Conservation (phyloP, 1,284 basidiomycete species). For the Sphagnurus paluster region DNA sequence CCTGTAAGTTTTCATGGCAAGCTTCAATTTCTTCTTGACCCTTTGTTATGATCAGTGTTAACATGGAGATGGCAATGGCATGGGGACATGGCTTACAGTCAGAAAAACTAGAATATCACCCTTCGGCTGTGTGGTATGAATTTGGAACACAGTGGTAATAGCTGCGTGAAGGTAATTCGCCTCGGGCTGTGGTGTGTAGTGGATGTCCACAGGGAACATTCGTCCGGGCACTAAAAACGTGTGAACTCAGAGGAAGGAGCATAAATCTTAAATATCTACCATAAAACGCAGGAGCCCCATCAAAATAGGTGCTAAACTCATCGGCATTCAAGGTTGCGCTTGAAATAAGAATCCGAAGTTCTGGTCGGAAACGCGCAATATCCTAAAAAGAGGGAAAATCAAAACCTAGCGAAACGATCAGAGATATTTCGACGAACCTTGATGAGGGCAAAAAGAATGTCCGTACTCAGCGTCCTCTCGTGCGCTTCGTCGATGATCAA, state of each 20-base stretch:
- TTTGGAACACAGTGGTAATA: conserved; percentile 98
- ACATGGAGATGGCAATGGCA: conserved; percentile 1
- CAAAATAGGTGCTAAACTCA: conserved; percentile 96
- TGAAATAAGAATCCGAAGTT: conserved; percentile 88
- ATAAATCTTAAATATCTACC: conserved; percentile 46
- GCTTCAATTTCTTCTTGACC: conserved; percentile 99
- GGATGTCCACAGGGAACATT: conserved; percentile 97
- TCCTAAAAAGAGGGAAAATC: conserved; percentile 54
- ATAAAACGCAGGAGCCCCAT: conserved; percentile 91
- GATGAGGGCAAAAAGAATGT: conserved; percentile 94
- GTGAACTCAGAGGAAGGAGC: background rate
- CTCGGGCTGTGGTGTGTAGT: conserved; percentile 97
- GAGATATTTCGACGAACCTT: conserved; percentile 67
- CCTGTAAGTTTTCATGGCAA: conserved; percentile 92
- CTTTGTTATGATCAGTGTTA: conserved; percentile 33
- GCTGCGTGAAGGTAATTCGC: conserved; percentile 98
- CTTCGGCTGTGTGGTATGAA: conserved; percentile 96
- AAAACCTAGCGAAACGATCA: conserved; percentile 22
- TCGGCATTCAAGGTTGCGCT: conserved; percentile 97
- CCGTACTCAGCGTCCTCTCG: conserved; percentile 93
- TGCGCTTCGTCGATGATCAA: conserved; percentile 98
- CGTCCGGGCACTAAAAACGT: conserved; percentile 84
- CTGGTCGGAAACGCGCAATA: conserved; percentile 95
- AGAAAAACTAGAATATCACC: conserved; percentile 99
- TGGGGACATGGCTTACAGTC: conserved; percentile 56